Base-by-base conservation (phyloP, 768 basidiomycete species). In the Pisolithus marmoratus region DNA sequence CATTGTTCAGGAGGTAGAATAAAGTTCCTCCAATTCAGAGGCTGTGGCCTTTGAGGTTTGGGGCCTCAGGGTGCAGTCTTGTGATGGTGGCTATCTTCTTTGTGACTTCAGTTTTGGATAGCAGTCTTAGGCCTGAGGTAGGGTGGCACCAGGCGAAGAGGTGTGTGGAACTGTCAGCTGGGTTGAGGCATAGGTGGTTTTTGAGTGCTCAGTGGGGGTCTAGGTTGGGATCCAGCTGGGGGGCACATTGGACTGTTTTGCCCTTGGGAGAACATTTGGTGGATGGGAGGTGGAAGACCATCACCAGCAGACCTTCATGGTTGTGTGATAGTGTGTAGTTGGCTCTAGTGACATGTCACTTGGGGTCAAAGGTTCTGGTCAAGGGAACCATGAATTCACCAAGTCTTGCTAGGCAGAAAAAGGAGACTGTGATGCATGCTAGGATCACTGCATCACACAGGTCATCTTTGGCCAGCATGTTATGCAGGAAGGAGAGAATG, bases 391-490 rank as follows among this genome's bases (percentile, higher is more conserved):
- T 54, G 46, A 54, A 54, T 42, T 57, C 75, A 0, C 75, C 74
- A 0, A 72, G 49, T 0, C 69, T 34, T 0, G 70, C 63, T 0
- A 67, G 61, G 0, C 59, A 50, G 23, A 63, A 78, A 59, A 78
- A 77, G 2, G 61, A 51, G 0, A 64, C 71, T 0, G 67, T 66
- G 2, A 74, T 60, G 46, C 72, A 75, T 0, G 74, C 67, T n/a
- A 51, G 71, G 0, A 71, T 62, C 0, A 76, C 70, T 0, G 65
- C 63, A 42, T 76, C 70, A 0, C 71, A 55, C 1, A 67, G 70
- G 11, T 51, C 22, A 1, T 29, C 3, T 0, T 67, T 59, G 48
- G 71, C 47, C 3, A 78, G 63, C 0, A 61, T 19, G 0, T 14
- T 1, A 0, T 22, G 26, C 3, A 59, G 38, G 0, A 5, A 14